These are phyloP conservation scores for Cucurbita moschata DNA, from an alignment of 306 rosid species.

Conservation along the genomic window DNA sequence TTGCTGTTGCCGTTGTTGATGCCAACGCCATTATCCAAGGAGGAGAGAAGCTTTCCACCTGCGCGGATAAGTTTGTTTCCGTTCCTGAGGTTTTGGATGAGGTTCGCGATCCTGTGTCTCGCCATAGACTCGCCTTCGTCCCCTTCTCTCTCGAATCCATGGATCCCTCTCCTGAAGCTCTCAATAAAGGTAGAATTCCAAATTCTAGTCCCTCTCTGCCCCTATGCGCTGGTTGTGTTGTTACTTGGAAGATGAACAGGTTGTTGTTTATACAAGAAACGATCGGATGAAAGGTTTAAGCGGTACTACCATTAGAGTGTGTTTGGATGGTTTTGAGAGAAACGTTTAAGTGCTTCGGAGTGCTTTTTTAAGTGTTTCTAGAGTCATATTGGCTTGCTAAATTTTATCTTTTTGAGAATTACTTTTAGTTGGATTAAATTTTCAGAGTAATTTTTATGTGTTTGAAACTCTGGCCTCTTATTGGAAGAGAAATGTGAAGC, in stretches of 20 bases:
- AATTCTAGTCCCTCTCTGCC: conserved; percentile 3
- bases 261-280: background rate
- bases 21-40: conserved; percentile 71
- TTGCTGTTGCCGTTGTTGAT: conserved; percentile 60
- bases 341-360: background rate
- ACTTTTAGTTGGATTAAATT: background rate
- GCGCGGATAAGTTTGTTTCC: conserved; percentile 65
- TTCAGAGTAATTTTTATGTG: background rate
- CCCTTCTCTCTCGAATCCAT: conserved; percentile 61
- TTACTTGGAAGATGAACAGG: background rate
- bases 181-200: conserved; percentile 39
- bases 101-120: conserved; percentile 81
- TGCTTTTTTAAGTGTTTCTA: background rate
- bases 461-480: background rate
- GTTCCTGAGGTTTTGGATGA: conserved; percentile 63
- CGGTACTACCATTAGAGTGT: background rate
- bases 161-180: conserved; percentile 72
- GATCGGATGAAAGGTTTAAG: background rate
- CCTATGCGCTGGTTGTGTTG: background rate
- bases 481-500: background rate
- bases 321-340: background rate
- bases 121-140: conserved; percentile 64
- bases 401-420: background rate
- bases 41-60: conserved; percentile 43
- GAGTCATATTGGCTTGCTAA: background rate